Evolutionary conservation across 129 eudicot species (phyloP), one percentile per base, ranked within the genome.

Genomic region (Kitagawia praeruptora): DNA sequence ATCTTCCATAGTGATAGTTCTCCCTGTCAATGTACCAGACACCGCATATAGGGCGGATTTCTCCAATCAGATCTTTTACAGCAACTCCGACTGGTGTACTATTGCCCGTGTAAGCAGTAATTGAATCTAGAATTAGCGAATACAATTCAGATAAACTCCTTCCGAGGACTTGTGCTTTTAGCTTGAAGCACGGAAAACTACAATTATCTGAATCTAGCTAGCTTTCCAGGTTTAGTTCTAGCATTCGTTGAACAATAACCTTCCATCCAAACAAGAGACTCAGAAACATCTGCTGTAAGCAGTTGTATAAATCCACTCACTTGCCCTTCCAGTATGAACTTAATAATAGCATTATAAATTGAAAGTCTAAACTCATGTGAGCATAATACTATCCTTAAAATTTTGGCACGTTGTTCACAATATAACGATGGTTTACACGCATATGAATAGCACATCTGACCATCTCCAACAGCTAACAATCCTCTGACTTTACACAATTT

Each of bases 241-340:
- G 53, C 71, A 37, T 77, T 64, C n/a, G 69, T n/a, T 78, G 83
- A 79, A 71, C 44, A 75, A 31, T 48, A 77, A 79, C 75, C 80
- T 80, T 87, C 86, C 74, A 90, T 75, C 99, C 99, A 95, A 47
- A 86, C 89, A 63, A 95, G 83, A 23, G 94, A 86, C 80, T 86
- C 89, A 28, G 84, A 85, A 51, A 95, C 69, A 87, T 95, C 99
- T 40, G 85, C 64, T 10, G 79, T 81, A 77, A 96, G 83, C 31
- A 79, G 83, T 58, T 85, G 85, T 77, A 96, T 81, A 75, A 86
- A 85, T 51, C 86, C 90, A 83, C 89, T 85, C 53, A 82, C 95
- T 84, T 96, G 97, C 77, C 99, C 99, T 85, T 90, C 99, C 1
- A 98, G 99, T 75, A 96, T 89, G 63, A 90, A 80, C 79, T 85